A percentile compares a stretch with the other conserved stretches of the same genome.
phyloP scores from a whole-genome alignment of 495 filamentous ascomycete genomes.

The Ramalina peruviana region DNA sequence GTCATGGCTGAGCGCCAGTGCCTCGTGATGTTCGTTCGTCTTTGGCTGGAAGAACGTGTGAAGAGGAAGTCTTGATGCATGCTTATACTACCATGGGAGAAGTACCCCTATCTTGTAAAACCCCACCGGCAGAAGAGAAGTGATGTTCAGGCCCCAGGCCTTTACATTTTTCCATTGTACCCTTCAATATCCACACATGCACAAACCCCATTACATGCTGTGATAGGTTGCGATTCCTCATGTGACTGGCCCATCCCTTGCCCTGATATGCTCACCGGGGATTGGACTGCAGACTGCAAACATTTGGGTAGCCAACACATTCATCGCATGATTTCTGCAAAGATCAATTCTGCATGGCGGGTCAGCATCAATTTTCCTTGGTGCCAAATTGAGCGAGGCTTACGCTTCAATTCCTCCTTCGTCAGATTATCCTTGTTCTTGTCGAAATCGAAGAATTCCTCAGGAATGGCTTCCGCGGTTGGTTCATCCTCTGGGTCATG shows the following conservation, averaged over 20 bases:
- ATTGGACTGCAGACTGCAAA: neutral
- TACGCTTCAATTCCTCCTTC: constrained; percentile 93
- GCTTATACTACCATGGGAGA: neutral
- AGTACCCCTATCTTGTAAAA: neutral
- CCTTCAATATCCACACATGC: neutral
- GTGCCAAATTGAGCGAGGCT: constrained; percentile 16
- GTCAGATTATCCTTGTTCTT: constrained; percentile 98
- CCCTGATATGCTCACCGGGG: neutral
- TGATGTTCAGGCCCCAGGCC: constrained; percentile 2
- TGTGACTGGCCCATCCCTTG: neutral
- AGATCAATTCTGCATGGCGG: constrained; percentile 61
- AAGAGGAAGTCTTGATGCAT: neutral
- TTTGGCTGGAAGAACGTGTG: neutral
- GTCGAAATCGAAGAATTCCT: constrained; percentile 99
- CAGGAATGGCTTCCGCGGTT: constrained; percentile 86
- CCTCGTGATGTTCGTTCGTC: neutral
- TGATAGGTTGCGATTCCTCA: neutral
- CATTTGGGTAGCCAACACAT: constrained; percentile 1
- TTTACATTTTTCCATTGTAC: neutral
- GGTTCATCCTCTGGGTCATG: constrained; percentile 99
- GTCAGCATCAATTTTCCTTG: neutral
- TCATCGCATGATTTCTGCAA: constrained; percentile 97
- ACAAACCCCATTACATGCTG: neutral
- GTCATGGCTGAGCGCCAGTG: neutral
- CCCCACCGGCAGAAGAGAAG: neutral